These are phyloP conservation scores for Yamadazyma atmosphaerica DNA, from an alignment of 1,139 yeast species.

Conservation along the genomic window DNA sequence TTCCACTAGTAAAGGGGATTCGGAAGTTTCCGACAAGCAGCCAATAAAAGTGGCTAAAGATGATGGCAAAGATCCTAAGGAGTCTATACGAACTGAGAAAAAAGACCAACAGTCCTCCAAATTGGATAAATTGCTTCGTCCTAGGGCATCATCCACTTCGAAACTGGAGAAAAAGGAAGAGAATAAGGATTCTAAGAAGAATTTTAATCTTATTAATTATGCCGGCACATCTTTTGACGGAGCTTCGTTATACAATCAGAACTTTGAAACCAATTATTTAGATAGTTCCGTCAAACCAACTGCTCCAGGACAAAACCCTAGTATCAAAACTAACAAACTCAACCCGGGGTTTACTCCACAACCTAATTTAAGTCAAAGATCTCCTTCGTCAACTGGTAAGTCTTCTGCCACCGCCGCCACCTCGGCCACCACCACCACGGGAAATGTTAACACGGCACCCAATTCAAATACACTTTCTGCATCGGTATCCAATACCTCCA, in stretches of 20 bases:
- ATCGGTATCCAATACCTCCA: neutral
- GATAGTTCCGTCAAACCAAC: conserved; percentile 4
- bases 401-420: conserved; percentile 1
- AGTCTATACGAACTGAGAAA: conserved; percentile 2
- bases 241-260: conserved; percentile 10
- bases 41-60: too few relatives aligned
- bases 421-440: conserved; percentile 13
- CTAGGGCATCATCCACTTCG: conserved; percentile 13
- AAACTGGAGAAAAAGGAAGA: conserved; percentile 5
- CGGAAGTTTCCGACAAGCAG: too few relatives aligned
- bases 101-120: conserved; percentile 9
- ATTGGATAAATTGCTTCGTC: conserved; percentile 15
- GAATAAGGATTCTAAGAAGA: conserved; percentile 11
- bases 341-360: conserved; percentile 8
- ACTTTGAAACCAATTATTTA: conserved; percentile 12
- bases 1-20: too few relatives aligned
- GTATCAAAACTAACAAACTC: conserved; percentile 5
- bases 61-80: neutral
- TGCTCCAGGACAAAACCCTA: conserved; percentile 5
- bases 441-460: conserved; percentile 8
- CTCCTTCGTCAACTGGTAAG: neutral
- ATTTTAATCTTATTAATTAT: conserved; percentile 15
- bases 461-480: conserved; percentile 6
- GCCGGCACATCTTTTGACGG: conserved; percentile 17
- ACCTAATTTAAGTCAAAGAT: neutral